A percentile compares a stretch with the other conserved stretches of the same genome.
These are phyloP conservation scores for Wickerhamomyces bovis DNA, from an alignment of 805 yeast genomes.

Conservation along the genomic window DNA sequence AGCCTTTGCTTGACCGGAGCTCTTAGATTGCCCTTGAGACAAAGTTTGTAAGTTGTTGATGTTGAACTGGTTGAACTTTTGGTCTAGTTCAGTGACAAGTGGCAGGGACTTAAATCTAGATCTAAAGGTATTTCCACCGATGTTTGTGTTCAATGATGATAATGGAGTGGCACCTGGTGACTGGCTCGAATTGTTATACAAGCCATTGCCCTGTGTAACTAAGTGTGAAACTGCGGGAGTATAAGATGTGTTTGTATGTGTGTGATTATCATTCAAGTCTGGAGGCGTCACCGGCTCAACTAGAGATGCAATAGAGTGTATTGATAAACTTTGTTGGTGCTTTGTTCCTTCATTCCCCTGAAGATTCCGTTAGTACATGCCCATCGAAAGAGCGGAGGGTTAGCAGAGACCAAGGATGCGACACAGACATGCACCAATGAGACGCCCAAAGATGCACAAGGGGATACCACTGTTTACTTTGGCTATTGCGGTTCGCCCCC, in stretches of 20 bases:
- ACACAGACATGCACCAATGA: not conserved
- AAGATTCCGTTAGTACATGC: not conserved
- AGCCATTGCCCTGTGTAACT: constrained; percentile 1
- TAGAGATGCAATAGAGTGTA: constrained; percentile 37
- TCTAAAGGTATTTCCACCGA: constrained; percentile 24
- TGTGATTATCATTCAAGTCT: constrained; percentile 21
- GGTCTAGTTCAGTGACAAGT: constrained; percentile 29
- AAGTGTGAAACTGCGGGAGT: constrained; percentile 1
- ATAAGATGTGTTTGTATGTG: constrained; percentile 13
- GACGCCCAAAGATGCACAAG: not conserved
- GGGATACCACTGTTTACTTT: not conserved
- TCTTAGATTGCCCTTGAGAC: constrained; percentile 5
- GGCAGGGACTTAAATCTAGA: constrained; percentile 28
- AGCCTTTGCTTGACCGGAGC: not conserved
- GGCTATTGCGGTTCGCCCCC: not conserved
- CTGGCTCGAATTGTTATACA: constrained; percentile 3
- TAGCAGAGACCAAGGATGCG: not conserved
- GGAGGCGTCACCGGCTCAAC: constrained; percentile 52
- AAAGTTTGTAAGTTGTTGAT: constrained; percentile 19
- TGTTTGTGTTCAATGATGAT: constrained; percentile 15
- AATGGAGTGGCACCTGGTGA: constrained; percentile 14
- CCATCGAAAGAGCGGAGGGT: not conserved
- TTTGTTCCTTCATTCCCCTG: constrained; percentile 16
- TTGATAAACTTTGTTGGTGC: constrained; percentile 22
- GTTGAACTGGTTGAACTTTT: constrained; percentile 23